Percentiles rank a stretch among this genome's conserved stretches.
Evolutionary conservation across 2,329 filamentous ascomycete genomes (phyloP).

Genomic region (Cladosporium sp.): DNA sequence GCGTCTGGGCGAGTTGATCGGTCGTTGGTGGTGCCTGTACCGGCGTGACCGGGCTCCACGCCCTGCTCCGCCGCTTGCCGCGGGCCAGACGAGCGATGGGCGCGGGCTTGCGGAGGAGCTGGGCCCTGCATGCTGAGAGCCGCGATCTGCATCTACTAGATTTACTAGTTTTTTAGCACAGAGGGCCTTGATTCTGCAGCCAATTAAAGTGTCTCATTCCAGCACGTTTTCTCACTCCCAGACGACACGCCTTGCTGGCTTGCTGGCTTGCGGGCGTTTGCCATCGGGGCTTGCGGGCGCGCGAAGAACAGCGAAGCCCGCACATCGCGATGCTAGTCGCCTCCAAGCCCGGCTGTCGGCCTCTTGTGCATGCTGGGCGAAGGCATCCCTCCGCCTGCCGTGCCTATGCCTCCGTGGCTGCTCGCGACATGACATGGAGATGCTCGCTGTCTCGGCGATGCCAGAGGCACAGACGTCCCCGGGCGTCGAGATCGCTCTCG

Average conservation of each 20-base stretch:
- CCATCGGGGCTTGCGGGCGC: not conserved
- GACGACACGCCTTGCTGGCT: not conserved
- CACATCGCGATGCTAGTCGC: not conserved
- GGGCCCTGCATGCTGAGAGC: not conserved
- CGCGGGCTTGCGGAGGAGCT: constrained; percentile 3
- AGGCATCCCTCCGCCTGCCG: not conserved
- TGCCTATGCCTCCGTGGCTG: not conserved
- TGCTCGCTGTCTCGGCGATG: not conserved
- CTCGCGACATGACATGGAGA: not conserved
- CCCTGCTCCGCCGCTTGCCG: not conserved
- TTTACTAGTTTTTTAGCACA: too few relatives aligned
- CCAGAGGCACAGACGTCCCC: not conserved
- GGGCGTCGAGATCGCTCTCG: constrained; percentile 1
- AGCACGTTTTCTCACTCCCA: too few relatives aligned
- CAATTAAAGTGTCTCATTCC: too few relatives aligned
- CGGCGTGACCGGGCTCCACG: not conserved
- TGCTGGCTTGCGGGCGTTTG: not conserved
- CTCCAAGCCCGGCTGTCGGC: not conserved
- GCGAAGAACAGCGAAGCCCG: not conserved
- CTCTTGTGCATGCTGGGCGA: not conserved
- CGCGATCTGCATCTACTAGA: too few relatives aligned
- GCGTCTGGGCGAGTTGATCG: too few relatives aligned
- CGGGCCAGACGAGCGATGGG: not conserved
- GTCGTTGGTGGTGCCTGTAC: too few relatives aligned
- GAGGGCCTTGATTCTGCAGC: too few relatives aligned